Conservation (phyloP, 1,284 basidiomycete species). For the Phaffia rhodozyma region DNA sequence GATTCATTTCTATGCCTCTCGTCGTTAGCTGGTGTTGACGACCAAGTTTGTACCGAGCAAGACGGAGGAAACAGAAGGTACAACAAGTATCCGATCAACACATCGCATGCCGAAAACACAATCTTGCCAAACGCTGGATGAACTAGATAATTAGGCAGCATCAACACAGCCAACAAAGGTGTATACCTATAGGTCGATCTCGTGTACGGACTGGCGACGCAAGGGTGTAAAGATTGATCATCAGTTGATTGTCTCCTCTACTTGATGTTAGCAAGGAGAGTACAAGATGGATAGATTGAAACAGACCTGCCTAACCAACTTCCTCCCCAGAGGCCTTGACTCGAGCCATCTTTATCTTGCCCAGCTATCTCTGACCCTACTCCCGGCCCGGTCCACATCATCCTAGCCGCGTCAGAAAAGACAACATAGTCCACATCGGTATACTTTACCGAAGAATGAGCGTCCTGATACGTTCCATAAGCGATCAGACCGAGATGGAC, state of each 20-base stretch:
- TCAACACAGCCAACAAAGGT: conserved; percentile 70
- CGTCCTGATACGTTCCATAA: conserved; percentile 82
- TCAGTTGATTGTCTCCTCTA: no score
- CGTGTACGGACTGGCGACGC: conserved; percentile 61
- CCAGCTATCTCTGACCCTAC: conserved; percentile 46
- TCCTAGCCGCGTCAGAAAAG: conserved; percentile 78
- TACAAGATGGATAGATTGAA: background rate
- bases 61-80: conserved; percentile 33
- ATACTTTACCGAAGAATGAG: conserved; percentile 72
- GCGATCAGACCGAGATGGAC: conserved; percentile 59
- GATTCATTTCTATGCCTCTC: no score
- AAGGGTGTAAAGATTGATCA: background rate
- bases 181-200: conserved; percentile 94
- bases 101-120: conserved; percentile 73
- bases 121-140: conserved; percentile 81
- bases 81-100: conserved; percentile 68
- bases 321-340: conserved; percentile 32
- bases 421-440: conserved; percentile 96
- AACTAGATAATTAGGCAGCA: conserved; percentile 66
- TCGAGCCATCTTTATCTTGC: conserved; percentile 39
- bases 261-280: background rate
- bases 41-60: background rate
- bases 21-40: no score
- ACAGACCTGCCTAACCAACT: conserved; percentile 53
- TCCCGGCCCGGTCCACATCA: conserved; percentile 38